A percentile compares a stretch with the other conserved stretches of the same genome.
phyloP scores from a whole-genome alignment of 345 rosid species.

The Citrus hindsii region DNA sequence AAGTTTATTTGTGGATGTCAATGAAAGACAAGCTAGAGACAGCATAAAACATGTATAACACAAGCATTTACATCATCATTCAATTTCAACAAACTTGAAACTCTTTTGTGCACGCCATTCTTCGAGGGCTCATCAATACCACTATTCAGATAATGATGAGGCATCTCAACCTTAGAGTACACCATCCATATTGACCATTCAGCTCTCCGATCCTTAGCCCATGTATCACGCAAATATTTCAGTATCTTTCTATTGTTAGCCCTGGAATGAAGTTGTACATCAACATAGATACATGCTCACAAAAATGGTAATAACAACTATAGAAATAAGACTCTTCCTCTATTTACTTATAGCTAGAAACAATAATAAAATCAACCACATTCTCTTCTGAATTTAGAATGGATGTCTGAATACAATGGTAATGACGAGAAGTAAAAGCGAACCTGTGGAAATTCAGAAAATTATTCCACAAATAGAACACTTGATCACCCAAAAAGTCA shows the following conservation, averaged over 20 bases:
- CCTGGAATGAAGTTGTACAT: conserved; percentile 41
- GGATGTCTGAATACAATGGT: neutral
- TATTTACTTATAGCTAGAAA: neutral
- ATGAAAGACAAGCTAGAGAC: conserved; percentile 18
- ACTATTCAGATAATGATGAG: conserved; percentile 77
- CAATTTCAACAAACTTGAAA: conserved; percentile 58
- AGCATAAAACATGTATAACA: conserved; percentile 7
- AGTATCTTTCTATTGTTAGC: conserved; percentile 58
- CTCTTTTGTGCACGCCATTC: conserved; percentile 55
- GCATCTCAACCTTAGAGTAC: conserved; percentile 93
- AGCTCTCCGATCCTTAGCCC: conserved; percentile 83
- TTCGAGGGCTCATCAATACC: conserved; percentile 61
- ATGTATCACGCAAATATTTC: conserved; percentile 58
- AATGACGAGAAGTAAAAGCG: conserved; percentile 7
- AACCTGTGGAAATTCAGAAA: conserved; percentile 94
- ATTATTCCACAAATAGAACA: conserved; percentile 64
- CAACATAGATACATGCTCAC: conserved; percentile 3
- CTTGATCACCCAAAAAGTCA: conserved; percentile 59
- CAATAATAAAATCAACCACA: neutral
- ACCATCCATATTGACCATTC: conserved; percentile 99
- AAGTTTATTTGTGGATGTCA: neutral
- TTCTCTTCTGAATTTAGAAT: neutral
- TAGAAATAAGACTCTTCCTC: neutral
- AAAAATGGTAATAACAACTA: neutral
- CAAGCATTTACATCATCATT: conserved; percentile 59